Evolutionary conservation across 805 yeast genomes (phyloP), one percentile per base, ranked within the genome.

Genomic region (Starmerella vaccinii): DNA sequence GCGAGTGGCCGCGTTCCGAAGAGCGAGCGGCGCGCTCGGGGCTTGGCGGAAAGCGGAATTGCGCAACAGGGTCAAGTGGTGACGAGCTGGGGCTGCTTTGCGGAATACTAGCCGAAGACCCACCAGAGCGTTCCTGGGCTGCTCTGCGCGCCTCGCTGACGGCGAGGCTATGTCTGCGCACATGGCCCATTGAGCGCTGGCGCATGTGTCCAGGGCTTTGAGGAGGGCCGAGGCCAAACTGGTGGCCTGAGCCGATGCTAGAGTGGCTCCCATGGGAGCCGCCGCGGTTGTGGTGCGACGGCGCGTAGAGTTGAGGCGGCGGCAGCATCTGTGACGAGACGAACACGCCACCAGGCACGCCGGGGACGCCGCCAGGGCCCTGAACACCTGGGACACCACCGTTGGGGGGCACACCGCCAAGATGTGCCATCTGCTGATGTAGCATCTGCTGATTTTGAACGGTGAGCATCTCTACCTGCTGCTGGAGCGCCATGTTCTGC

Each of bases 71-170:
- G 12, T 49, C 49, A 26, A 43, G 32, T 15, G 39, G 47, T 8
- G 29, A 16, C 10, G 39, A 19, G 16, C 18, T 16, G 16, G 34
- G 34, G 21, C 29, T 23, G 24, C 10, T 16, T 10, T 43, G 39
- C 4, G 48, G 12, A n/a, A 15, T n/a, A 19, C 30, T 30, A 6
- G 43, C 4, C 29, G 5, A 41, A 10, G 43, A 16, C 16, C 35
- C 16, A 18, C 41, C 23, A 7, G 46, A n/a, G 34, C 81, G 89
- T 58, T 81, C 81, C 4, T 96, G 96, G n/a, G 98, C 98, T 6
- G 97, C 97, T 59, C 82, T 82, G 61, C 85, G 88, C 12, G 97
- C 97, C 68, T 90, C 98, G 48, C 81, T 81, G 51, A 90, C 72
- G 2, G 95, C 97, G 53, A 90, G 71, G 0, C 97, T 88, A 65